Evolutionary conservation across 495 filamentous ascomycete genomes (phyloP).

Genomic region (Pyronema omphalodes): DNA sequence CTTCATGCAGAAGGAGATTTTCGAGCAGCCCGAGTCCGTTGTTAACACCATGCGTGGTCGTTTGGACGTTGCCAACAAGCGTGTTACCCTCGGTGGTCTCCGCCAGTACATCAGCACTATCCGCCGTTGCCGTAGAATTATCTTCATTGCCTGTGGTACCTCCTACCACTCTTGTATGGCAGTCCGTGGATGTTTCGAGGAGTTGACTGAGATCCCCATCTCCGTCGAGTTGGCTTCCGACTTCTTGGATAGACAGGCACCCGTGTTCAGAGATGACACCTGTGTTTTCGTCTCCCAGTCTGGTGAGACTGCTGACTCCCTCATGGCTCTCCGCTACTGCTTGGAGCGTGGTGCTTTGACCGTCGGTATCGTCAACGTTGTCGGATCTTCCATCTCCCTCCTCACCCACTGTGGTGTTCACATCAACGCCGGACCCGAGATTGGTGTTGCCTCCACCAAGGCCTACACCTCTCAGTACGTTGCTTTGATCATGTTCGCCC

Average conservation of each 20-base stretch:
- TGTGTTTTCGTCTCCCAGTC: slow-evolving; percentile 98
- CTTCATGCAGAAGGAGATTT: slow-evolving; percentile 99
- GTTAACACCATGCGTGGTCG: slow-evolving; percentile 99
- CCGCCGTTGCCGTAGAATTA: slow-evolving; percentile 83
- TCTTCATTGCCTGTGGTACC: slow-evolving; percentile 96
- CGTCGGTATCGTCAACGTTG: slow-evolving; percentile 94
- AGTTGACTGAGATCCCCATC: slow-evolving; percentile 94
- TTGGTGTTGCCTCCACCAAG: slow-evolving; percentile 97
- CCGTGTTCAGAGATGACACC: slow-evolving; percentile 97
- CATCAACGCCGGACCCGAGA: slow-evolving; percentile 96
- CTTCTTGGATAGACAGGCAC: slow-evolving; percentile 90
- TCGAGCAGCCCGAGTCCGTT: slow-evolving; percentile 97
- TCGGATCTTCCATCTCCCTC: slow-evolving; percentile 93
- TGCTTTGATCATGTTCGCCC: slow-evolving; percentile 97
- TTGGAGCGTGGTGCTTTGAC: slow-evolving; percentile 91
- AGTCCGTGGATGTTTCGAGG: slow-evolving; percentile 91
- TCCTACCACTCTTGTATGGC: slow-evolving; percentile 99
- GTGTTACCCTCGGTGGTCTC: slow-evolving; percentile 83
- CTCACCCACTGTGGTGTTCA: slow-evolving; percentile 98
- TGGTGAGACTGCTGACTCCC: slow-evolving; percentile 94
- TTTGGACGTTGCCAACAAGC: slow-evolving; percentile 79
- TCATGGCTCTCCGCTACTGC: slow-evolving; percentile 93
- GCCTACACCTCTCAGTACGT: slow-evolving; percentile 98
- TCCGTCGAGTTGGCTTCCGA: slow-evolving; percentile 92
- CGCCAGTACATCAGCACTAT: slow-evolving; percentile 93